Evolutionary conservation across 2,329 filamentous ascomycete species (phyloP).

Genomic region (Diaporthe australafricana): DNA sequence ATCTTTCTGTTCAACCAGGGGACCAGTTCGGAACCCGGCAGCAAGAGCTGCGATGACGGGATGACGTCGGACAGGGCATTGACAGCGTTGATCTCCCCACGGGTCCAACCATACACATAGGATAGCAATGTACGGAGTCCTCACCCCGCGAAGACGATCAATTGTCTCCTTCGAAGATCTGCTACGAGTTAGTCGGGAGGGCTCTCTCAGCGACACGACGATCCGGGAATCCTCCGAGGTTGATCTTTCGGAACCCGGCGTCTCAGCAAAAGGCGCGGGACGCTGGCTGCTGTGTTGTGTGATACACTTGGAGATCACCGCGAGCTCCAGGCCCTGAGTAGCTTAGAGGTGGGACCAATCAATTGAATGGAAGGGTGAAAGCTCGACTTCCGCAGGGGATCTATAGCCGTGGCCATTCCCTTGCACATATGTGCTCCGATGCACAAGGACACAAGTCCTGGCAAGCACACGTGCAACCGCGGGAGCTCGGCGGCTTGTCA

Average conservation of each 20-base stretch:
- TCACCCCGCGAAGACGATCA: background rate
- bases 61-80: slow-evolving; percentile 19
- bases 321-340: background rate
- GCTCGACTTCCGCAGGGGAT: background rate
- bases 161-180: background rate
- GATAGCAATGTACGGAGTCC: background rate
- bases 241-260: background rate
- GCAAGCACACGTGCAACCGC: background rate
- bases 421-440: background rate
- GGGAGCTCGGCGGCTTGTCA: background rate
- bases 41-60: background rate
- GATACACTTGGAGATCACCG: background rate
- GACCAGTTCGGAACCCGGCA: slow-evolving; percentile 16
- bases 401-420: background rate
- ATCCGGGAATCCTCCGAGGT: background rate
- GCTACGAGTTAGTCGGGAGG: background rate
- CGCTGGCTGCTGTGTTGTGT: background rate
- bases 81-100: slow-evolving; percentile 22
- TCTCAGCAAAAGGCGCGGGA: background rate
- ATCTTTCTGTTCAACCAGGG: no score
- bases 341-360: background rate
- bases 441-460: slow-evolving; percentile 4
- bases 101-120: no score
- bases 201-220: background rate
- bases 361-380: background rate